Conservation (phyloP, 2,329 filamentous ascomycete genomes). For the Grosmannia clavigera region DNA sequence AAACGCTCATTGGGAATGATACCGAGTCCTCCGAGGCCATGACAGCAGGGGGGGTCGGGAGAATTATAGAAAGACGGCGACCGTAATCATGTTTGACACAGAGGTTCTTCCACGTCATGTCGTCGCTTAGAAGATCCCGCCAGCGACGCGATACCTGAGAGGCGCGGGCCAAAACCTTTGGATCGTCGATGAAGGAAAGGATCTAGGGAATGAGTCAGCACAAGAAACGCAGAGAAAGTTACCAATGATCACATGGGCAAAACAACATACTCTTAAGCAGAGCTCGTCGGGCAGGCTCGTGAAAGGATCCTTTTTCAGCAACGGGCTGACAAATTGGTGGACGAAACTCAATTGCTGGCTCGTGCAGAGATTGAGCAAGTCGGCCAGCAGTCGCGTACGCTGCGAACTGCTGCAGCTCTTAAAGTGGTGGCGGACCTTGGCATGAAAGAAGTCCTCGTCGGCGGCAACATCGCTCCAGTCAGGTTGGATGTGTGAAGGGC, state of each 20-base stretch:
- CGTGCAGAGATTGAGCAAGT: conserved; percentile 86
- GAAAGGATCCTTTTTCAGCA: conserved; percentile 94
- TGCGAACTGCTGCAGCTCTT: conserved; percentile 62
- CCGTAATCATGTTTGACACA: conserved; percentile 91
- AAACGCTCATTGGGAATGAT: conserved; percentile 21
- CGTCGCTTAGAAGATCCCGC: conserved; percentile 86
- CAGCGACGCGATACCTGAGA: conserved; percentile 94
- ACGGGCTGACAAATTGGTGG: conserved; percentile 85
- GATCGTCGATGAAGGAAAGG: conserved; percentile 92
- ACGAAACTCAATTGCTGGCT: conserved; percentile 94
- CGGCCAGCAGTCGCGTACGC: conserved; percentile 69
- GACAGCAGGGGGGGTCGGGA: conserved; percentile 19
- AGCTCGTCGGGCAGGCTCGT: conserved; percentile 84
- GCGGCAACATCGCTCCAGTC: conserved; percentile 70
- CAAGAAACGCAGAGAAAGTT: background rate
- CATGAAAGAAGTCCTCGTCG: conserved; percentile 70
- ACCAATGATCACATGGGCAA: too few species aligned
- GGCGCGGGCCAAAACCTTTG: conserved; percentile 80
- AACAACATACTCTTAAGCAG: conserved; percentile 61
- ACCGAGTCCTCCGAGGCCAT: conserved; percentile 18
- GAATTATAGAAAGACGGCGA: conserved; percentile 41
- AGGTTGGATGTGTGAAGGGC: conserved; percentile 46
- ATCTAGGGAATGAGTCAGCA: conserved; percentile 44
- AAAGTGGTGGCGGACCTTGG: conserved; percentile 71
- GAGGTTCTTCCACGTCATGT: conserved; percentile 96